phyloP scores from a whole-genome alignment of 495 filamentous ascomycete species.

The Pyrenula massariospora region DNA sequence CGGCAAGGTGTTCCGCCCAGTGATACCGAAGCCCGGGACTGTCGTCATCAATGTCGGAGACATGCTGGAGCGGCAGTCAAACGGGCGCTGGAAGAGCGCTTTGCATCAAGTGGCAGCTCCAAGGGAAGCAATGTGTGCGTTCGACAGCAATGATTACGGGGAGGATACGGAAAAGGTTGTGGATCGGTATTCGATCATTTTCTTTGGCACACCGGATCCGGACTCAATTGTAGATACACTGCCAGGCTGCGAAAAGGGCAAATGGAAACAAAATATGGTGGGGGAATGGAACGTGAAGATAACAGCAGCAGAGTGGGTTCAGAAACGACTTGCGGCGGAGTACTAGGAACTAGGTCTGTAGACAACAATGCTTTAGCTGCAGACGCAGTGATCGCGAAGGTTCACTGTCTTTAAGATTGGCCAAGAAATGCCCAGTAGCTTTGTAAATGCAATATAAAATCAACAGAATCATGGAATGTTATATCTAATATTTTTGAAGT shows the following conservation, averaged over 20 bases:
- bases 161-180: constrained; percentile 6
- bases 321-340: neutral
- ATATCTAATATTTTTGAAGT: too few relatives aligned
- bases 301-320: neutral
- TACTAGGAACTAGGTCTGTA: constrained; percentile 1
- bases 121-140: neutral
- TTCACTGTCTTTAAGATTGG: too few relatives aligned
- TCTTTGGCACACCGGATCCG: constrained; percentile 9
- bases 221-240: neutral
- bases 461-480: too few relatives aligned
- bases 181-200: constrained; percentile 21
- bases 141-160: too few relatives aligned
- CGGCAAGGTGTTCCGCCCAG: constrained; percentile 12
- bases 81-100: constrained; percentile 24
- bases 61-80: constrained; percentile 49
- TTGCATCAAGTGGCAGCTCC: constrained; percentile 7
- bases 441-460: too few relatives aligned
- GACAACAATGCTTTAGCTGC: neutral
- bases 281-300: neutral
- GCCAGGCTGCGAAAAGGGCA: neutral
- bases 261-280: neutral
- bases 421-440: too few relatives aligned
- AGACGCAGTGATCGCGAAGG: too few relatives aligned
- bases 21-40: constrained; percentile 24
- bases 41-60: constrained; percentile 58